Percentiles rank a stretch among this genome's conserved stretches.
These are phyloP conservation scores for Oenanthe sinensis DNA, from an alignment of 129 eudicot genomes.

Conservation along the genomic window DNA sequence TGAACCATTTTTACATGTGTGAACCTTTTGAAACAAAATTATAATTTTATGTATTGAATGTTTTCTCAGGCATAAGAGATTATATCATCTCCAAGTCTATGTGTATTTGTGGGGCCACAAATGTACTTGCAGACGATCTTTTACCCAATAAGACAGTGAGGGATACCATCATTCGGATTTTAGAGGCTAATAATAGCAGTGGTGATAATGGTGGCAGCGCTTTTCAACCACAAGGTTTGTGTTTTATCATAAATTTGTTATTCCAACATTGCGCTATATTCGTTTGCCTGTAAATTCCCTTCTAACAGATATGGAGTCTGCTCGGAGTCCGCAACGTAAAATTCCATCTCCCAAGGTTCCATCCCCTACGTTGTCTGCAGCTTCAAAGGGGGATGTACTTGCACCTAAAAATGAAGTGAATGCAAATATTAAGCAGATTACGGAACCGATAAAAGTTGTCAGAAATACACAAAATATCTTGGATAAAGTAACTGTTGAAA, in stretches of 20 bases:
- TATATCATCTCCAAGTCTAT: slow-evolving; percentile 42
- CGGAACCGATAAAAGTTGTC: background rate
- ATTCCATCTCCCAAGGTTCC: slow-evolving; percentile 14
- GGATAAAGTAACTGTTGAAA: slow-evolving; percentile 33
- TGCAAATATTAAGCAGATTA: slow-evolving; percentile 21
- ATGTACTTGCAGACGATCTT: slow-evolving; percentile 54
- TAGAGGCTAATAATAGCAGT: slow-evolving; percentile 47
- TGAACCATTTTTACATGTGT: background rate
- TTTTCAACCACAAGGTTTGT: slow-evolving; percentile 37
- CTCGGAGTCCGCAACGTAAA: slow-evolving; percentile 36
- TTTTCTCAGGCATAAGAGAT: slow-evolving; percentile 33
- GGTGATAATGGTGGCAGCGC: slow-evolving; percentile 39
- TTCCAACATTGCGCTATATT: background rate
- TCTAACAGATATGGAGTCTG: slow-evolving; percentile 34
- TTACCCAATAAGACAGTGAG: slow-evolving; percentile 52
- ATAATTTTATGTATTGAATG: background rate
- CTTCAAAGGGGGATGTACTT: slow-evolving; percentile 25
- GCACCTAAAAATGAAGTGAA: slow-evolving; percentile 23
- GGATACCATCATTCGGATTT: slow-evolving; percentile 42
- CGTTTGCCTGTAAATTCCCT: background rate
- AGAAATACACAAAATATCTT: slow-evolving; percentile 26
- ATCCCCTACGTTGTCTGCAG: slow-evolving; percentile 43
- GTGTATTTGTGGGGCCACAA: slow-evolving; percentile 52
- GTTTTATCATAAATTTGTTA: background rate
- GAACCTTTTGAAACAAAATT: background rate